Conservation (phyloP, 2,329 filamentous ascomycete species). For the Emergomyces orientalis region DNA sequence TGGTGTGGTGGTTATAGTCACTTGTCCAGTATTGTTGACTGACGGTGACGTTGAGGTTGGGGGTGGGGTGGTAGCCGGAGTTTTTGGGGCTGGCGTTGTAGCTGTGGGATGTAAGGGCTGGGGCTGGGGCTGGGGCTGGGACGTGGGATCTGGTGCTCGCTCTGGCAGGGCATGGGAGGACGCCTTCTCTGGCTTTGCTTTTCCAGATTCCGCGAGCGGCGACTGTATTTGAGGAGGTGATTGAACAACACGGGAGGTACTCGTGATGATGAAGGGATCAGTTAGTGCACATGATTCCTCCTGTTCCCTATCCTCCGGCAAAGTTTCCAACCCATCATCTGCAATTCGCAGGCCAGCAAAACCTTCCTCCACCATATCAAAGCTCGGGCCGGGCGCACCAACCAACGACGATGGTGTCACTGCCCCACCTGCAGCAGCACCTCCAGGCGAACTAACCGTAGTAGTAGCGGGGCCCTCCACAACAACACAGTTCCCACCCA, state of each 20-base stretch:
- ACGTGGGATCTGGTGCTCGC: neutral
- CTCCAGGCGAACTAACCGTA: neutral
- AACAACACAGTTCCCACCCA: slow-evolving; percentile 13
- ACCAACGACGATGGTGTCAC: neutral
- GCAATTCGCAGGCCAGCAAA: slow-evolving; percentile 27
- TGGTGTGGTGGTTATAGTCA: neutral
- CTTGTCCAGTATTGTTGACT: neutral
- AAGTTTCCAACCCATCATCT: slow-evolving; percentile 25
- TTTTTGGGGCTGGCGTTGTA: neutral
- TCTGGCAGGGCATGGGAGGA: neutral
- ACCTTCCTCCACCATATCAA: slow-evolving; percentile 22
- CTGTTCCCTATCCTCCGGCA: slow-evolving; percentile 22
- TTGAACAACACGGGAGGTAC: neutral
- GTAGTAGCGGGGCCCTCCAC: slow-evolving; percentile 16
- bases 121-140: neutral
- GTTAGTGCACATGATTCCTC: slow-evolving; percentile 16
- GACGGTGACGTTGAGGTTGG: neutral
- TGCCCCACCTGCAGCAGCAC: slow-evolving; percentile 8
- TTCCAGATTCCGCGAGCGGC: too few species aligned
- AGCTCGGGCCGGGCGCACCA: neutral
- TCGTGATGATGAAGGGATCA: slow-evolving; percentile 7
- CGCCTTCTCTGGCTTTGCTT: neutral
- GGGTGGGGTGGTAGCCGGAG: slow-evolving; percentile 1
- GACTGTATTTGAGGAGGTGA: neutral
- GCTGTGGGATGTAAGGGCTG: slow-evolving; percentile 7